Base-by-base conservation (phyloP, 257 asterid genomes). In the Nicotiana sylvestris region DNA sequence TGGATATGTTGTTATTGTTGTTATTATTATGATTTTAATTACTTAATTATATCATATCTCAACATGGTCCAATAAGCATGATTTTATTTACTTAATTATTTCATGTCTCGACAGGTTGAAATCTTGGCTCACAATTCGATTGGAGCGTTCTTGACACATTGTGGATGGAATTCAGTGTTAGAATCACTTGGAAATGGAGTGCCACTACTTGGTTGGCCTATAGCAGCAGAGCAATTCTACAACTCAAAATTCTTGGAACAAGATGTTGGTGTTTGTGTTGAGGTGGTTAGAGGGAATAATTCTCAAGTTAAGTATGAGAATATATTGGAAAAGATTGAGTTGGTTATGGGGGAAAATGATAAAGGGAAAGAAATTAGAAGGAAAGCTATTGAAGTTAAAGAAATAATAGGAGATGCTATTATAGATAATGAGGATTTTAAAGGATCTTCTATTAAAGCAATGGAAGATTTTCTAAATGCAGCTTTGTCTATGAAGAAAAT, bases 161-260 rank as follows among this genome's bases (percentile, higher is more conserved):
- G 93, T 18, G 93, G 95, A 6, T 91, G 94, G 95, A 92, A 92
- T 70, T 92, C 95, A 9, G 85, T 89, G 7, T 85, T 91, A 65
- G 95, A 92, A 81, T 83, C 93, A 9, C 89, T 92, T 2, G 68
- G 66, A 43, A 81, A 84, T 35, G 93, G 93, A 5, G 90, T 92
- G 33, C 91, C 94, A 2, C 5, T 91, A 5, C 84, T 91, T 16
- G 87, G 92, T 15, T 92, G 97, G 95, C 93, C 93, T 6, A 89
- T 91, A 55, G 92, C 88, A 4, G 92, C 93, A 1, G 94, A 92
- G 78, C 95, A 91, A n/a, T 87, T 86, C 17, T 90, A 81, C 88
- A 92, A 89, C 74, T 90, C 93, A 0, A 89, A 90, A 82, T 69
- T 85, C 29, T 76, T 92, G 77, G 92, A 80, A 29, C 89, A 90